phyloP scores from a whole-genome alignment of 371 early-diverging fungal genomes.

The Choanephora cucurbitarum region DNA sequence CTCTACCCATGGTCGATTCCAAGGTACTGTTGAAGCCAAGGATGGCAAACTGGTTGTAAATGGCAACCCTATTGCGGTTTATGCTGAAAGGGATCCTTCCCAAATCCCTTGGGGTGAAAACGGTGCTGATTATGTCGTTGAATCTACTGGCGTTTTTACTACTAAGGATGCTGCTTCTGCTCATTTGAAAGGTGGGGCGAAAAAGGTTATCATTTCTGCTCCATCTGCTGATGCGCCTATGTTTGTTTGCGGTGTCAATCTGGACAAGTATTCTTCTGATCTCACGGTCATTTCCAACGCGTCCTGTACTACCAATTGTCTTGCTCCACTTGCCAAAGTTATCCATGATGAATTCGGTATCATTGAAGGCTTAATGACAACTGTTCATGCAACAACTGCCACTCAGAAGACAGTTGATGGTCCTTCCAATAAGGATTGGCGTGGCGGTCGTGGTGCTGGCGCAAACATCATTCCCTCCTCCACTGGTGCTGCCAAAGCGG shows the following conservation, averaged over 20 bases:
- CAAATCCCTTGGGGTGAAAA: conserved; percentile 92
- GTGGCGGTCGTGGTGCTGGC: conserved; percentile 95
- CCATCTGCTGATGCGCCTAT: conserved; percentile 93
- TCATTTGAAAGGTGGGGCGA: conserved; percentile 95
- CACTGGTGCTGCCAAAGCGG: conserved; percentile 99
- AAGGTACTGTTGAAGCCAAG: conserved; percentile 74
- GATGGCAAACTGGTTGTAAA: conserved; percentile 87
- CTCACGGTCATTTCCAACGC: conserved; percentile 97
- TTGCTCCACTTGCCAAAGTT: conserved; percentile 99
- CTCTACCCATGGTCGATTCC: conserved; percentile 96
- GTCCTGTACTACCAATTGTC: conserved; percentile 99
- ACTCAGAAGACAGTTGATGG: conserved; percentile 99
- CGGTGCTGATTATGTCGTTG: conserved; percentile 96
- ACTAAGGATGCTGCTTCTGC: conserved; percentile 84
- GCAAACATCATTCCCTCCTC: conserved; percentile 99
- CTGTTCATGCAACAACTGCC: conserved; percentile 98
- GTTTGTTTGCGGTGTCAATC: conserved; percentile 96
- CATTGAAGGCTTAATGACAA: conserved; percentile 91
- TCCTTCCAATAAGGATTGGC: conserved; percentile 97
- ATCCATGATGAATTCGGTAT: conserved; percentile 94
- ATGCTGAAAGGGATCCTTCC: conserved; percentile 56
- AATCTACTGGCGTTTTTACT: conserved; percentile 99
- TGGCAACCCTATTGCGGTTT: conserved; percentile 40
- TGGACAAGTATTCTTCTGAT: conserved; percentile 83
- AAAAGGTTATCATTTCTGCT: conserved; percentile 99